A percentile compares a stretch with the other conserved stretches of the same genome.
Evolutionary conservation across 345 rosid genomes (phyloP).

Genomic region (Hypericum androsaemum): DNA sequence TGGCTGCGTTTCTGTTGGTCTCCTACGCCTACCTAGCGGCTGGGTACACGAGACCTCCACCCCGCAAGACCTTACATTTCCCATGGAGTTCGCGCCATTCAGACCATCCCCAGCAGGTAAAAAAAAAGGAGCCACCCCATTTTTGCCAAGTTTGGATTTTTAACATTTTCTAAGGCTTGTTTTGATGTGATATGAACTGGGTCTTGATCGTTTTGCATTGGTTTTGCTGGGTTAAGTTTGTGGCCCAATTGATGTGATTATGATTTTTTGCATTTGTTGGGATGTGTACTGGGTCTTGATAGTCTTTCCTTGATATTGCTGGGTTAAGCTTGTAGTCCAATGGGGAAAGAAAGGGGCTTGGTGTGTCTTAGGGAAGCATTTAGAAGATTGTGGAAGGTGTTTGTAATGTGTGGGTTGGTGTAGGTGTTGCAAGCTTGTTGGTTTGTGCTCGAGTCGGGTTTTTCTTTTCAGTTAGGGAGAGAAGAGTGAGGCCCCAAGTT

Average conservation of each 20-base stretch:
- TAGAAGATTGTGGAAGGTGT: not conserved
- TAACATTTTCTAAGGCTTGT: not conserved
- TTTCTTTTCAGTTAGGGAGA: too few relatives aligned
- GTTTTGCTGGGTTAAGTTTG: slow-evolving; percentile 1
- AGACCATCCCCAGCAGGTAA: slow-evolving; percentile 71
- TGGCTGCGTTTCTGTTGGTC: slow-evolving; percentile 17
- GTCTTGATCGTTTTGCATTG: slow-evolving; percentile 7
- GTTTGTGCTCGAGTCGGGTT: too few relatives aligned
- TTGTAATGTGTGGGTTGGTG: not conserved
- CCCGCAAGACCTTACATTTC: slow-evolving; percentile 62
- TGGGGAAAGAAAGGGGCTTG: not conserved
- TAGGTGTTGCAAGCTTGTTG: too few relatives aligned
- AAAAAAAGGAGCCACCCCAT: not conserved
- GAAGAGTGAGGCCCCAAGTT: too few relatives aligned
- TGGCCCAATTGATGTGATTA: too few relatives aligned
- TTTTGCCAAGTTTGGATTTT: not conserved
- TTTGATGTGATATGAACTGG: slow-evolving; percentile 12
- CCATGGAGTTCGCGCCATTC: slow-evolving; percentile 44
- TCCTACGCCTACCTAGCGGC: slow-evolving; percentile 25
- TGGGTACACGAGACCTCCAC: slow-evolving; percentile 60
- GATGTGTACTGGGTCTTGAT: slow-evolving; percentile 17
- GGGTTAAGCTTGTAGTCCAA: not conserved
- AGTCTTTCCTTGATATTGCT: slow-evolving; percentile 1
- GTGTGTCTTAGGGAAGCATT: not conserved
- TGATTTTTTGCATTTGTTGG: slow-evolving; percentile 1